phyloP scores from a whole-genome alignment of 495 filamentous ascomycete species.

The Amniculicola lignicola region DNA sequence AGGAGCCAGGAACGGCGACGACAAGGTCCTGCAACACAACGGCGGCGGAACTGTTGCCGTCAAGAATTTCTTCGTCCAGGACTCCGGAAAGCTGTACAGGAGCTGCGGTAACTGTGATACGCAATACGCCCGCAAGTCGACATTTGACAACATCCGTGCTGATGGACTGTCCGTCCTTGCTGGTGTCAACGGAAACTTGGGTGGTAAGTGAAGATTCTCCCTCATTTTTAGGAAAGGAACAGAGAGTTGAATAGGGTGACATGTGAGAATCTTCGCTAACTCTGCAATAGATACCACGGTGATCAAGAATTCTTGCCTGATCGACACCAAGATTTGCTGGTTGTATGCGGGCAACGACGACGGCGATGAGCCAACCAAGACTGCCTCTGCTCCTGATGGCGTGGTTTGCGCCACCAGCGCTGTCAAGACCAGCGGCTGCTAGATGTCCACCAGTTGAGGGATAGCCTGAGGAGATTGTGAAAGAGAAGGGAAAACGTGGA shows the following conservation, averaged over 20 bases:
- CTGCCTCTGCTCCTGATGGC: slow-evolving; percentile 27
- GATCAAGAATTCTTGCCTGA: slow-evolving; percentile 26
- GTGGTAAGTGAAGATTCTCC: slow-evolving; percentile 19
- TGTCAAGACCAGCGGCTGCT: slow-evolving; percentile 24
- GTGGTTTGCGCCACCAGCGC: slow-evolving; percentile 19
- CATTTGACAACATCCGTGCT: slow-evolving; percentile 22
- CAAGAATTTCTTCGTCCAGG: slow-evolving; percentile 30
- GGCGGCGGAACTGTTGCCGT: slow-evolving; percentile 51
- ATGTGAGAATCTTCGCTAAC: too few species aligned
- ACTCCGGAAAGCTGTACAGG: slow-evolving; percentile 31
- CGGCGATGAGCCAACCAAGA: slow-evolving; percentile 29
- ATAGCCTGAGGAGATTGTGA: too few species aligned
- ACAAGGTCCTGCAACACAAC: slow-evolving; percentile 68
- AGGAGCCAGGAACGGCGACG: slow-evolving; percentile 55
- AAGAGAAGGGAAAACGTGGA: too few species aligned
- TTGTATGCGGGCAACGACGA: slow-evolving; percentile 16
- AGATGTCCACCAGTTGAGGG: too few species aligned
- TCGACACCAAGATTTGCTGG: slow-evolving; percentile 20
- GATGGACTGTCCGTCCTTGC: slow-evolving; percentile 13
- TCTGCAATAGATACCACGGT: slow-evolving; percentile 17
- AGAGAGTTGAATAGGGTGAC: not conserved
- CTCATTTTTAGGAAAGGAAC: not conserved
- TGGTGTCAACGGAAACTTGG: slow-evolving; percentile 30
- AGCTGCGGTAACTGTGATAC: slow-evolving; percentile 32
- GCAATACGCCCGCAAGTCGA: slow-evolving; percentile 22